Base-by-base conservation (phyloP, 2,329 filamentous ascomycete genomes). In the Apiospora sp. region DNA sequence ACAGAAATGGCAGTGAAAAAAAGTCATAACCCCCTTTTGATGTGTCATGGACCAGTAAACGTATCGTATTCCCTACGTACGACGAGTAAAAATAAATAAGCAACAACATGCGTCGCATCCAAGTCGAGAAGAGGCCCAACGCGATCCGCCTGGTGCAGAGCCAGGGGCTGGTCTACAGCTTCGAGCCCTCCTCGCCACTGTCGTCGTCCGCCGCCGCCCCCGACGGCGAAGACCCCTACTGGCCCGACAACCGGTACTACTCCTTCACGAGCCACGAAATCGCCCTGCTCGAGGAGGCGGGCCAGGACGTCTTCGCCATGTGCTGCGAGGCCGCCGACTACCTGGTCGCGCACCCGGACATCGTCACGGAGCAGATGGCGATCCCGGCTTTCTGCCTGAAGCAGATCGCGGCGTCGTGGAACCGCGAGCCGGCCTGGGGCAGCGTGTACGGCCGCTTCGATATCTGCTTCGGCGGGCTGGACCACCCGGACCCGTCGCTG, bases 241-340 rank as follows among this genome's bases (percentile, higher is more conserved):
- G 72, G 72, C 72, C 72, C 0, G 72, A 73, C 34, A 69, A 73
- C 54, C 67, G 71, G 0, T 72, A 73, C 41, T 73, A 73, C 41
- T 73, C 72, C 19, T 73, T 73, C 67, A 72, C 72, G 5, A 34
- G n/a, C 24, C 54, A 41, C 7, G 72, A 73, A 37, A 70, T 70
- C 12, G 67, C n/a, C 7, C 30, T 73, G 22, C 71, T 73, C 0
- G 71, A 73, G 44, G 37, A 14, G 24, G 72, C 72, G 22, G 43
- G n/a, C 43, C 72, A 70, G 7, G 72, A 73, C 22, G 71, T 73
- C 48, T 73, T 73, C 58, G 71, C 49, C 46, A 72, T 73, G 72
- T 73, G 72, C 37, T 73, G 72, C 71, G 71, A 73, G 72, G 72
- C 72, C 13, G 49, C 71, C 46, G 72, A 73, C 16, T 72, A 72